Base-by-base conservation (phyloP, 345 rosid genomes). In the Camelina sativa region DNA sequence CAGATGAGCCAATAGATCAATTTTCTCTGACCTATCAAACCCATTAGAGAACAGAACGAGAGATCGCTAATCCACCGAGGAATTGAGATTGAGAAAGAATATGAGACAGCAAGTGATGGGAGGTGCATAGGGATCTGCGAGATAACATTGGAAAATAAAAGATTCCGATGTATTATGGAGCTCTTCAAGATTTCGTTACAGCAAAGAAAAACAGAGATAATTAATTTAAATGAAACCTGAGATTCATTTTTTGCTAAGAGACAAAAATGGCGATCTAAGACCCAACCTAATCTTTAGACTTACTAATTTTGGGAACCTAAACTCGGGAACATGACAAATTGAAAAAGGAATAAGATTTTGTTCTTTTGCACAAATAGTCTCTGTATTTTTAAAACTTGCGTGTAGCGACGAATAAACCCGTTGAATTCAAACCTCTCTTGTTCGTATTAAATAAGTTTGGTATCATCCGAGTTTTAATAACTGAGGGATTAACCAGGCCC, bases 301-400 rank as follows among this genome's bases (percentile, higher is more conserved):
- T 50, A 15, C 80, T 72, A 58, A 58, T 40, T 77, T 65, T 77
- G 73, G 76, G 41, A 71, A 71, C 17, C 20, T 11, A 71, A 65
- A 57, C 17, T 30, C 38, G 12, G 6, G 47, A 61, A 68, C 58
- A 54, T 20, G 58, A 76, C 65, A 62, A 69, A 54, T n/a, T 43
- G 8, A 10, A 62, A 43, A 43, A 19, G n/a, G 22, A 22, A 22
- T 38, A 62, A 11, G 5, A 43, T 22, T 28, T 32, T 51, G 63
- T 50, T 52, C 28, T 41, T 22, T 32, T 60, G 62, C 56, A 32
- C 55, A 40, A 67, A 40, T 40, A 28, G 37, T 40, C 56, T 62
- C 40, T 43, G 62, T 17, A 28, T 63, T 72, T 46, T 41, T 10
- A 34, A 55, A 17, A 52, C 22, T 37, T 12, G 41, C 8, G n/a